Percentiles rank a stretch among this genome's conserved stretches.
phyloP scores from a whole-genome alignment of 495 filamentous ascomycete species.

The Tuber umbilicatum region DNA sequence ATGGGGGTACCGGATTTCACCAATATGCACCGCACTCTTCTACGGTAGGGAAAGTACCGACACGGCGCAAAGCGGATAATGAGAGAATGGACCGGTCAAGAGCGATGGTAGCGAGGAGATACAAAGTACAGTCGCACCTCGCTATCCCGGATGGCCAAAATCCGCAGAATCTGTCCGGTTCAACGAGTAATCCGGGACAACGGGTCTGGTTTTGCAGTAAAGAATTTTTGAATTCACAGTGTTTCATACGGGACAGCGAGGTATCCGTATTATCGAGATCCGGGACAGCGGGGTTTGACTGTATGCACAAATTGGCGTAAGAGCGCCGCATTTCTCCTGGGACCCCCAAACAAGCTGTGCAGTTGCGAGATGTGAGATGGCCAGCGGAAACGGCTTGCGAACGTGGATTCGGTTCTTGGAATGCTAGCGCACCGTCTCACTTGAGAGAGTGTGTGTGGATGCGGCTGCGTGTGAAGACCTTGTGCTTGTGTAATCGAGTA shows the following conservation, averaged over 20 bases:
- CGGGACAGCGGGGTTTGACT: too few relatives aligned
- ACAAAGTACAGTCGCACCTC: too few relatives aligned
- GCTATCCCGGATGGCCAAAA: too few relatives aligned
- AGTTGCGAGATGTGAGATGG: conserved; percentile 37
- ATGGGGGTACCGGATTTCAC: neutral
- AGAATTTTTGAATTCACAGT: too few relatives aligned
- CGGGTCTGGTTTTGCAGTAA: too few relatives aligned
- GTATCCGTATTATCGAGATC: too few relatives aligned
- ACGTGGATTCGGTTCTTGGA: conserved; percentile 30
- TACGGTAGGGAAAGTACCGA: conserved; percentile 10
- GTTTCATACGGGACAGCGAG: too few relatives aligned
- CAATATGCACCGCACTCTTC: neutral
- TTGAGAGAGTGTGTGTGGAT: neutral
- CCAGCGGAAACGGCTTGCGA: conserved; percentile 37
- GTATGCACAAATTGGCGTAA: conserved; percentile 33
- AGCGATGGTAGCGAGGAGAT: conserved; percentile 35
- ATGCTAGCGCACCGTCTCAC: conserved; percentile 14
- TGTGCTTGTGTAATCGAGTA: conserved; percentile 12
- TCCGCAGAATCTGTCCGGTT: too few relatives aligned
- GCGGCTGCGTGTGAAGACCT: neutral
- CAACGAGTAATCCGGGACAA: too few relatives aligned
- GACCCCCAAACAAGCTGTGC: conserved; percentile 35
- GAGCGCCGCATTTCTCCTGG: conserved; percentile 17
- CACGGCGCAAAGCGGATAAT: conserved; percentile 23
- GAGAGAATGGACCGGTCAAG: conserved; percentile 30